Evolutionary conservation across 192 early-diverging fungal genomes (phyloP), one percentile per base, ranked within the genome.

Genomic region (Obelidium mucronatum): DNA sequence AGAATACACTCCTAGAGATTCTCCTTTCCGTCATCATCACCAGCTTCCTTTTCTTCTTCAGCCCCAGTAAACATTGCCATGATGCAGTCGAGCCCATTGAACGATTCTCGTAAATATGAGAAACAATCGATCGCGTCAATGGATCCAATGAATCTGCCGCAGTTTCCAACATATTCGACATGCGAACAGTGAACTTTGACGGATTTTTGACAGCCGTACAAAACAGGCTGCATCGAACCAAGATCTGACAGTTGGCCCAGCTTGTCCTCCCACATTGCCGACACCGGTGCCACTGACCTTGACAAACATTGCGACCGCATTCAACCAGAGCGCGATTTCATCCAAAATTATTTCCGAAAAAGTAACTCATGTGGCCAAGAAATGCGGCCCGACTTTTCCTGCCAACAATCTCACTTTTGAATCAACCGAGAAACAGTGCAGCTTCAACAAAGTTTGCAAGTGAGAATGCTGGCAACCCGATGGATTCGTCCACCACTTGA

Each of bases 221-320:
- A 44, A n/a, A n/a, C 92, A 82, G 62, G 90, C 89, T 70, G 88
- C 86, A 67, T 92, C 91, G 22, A 94, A 70, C 76, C 89, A 94
- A n/a, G 84, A 62, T 30, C 93, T 68, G 5, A 91, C 77, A 28
- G 54, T 56, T 22, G 1, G 64, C 51, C n/a, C n/a, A n/a, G n/a
- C n/a, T n/a, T n/a, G n/a, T n/a, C n/a, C n/a, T n/a, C n/a, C n/a
- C n/a, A n/a, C n/a, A n/a, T n/a, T n/a, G n/a, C n/a, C n/a, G 19
- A 84, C 40, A 3, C 71, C 17, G 60, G 74, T 79, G 40, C 75
- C 68, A 55, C 76, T 62, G 40, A 64, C 42, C 73, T 26, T 75
- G 30, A 40, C 86, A 86, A 48, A 74, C 34, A 22, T 37, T 24
- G 72, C 60, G 13, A 92, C 80, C 2, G 89, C 77, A 31, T 90